phyloP scores from a whole-genome alignment of 441 rosid genomes.

The Populus hybrid region DNA sequence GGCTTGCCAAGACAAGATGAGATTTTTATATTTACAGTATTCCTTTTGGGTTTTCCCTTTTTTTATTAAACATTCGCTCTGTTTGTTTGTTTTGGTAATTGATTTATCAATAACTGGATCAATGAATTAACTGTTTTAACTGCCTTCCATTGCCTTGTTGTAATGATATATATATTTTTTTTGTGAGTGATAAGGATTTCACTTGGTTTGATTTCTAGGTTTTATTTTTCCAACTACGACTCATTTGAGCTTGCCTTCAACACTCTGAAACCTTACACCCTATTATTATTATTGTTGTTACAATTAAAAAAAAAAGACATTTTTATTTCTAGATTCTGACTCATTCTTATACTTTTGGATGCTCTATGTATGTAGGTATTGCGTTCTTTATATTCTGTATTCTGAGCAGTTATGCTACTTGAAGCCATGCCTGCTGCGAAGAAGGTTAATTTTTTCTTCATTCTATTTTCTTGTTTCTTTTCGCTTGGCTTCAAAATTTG shows the following conservation, averaged over 20 bases:
- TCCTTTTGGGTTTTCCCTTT: too few species aligned
- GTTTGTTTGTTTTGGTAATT: neutral
- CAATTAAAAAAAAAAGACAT: too few species aligned
- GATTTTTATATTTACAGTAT: neutral
- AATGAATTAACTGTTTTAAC: neutral
- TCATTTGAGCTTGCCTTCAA: neutral
- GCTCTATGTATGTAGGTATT: too few species aligned
- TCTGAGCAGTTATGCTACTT: neutral
- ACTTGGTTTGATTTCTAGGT: neutral
- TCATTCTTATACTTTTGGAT: too few species aligned
- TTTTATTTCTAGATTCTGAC: too few species aligned
- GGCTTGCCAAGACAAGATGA: neutral
- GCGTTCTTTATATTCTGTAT: neutral
- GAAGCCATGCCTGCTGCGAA: neutral
- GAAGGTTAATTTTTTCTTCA: neutral
- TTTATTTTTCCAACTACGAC: neutral
- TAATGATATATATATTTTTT: too few species aligned
- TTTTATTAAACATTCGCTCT: neutral
- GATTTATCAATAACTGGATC: neutral
- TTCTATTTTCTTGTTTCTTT: neutral
- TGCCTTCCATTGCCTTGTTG: neutral
- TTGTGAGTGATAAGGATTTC: neutral
- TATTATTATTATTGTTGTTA: too few species aligned
- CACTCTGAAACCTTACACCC: neutral
- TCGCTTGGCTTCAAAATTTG: neutral